Evolutionary conservation across 371 early-diverging fungal species (phyloP).

Genomic region (Mucor indicus): DNA sequence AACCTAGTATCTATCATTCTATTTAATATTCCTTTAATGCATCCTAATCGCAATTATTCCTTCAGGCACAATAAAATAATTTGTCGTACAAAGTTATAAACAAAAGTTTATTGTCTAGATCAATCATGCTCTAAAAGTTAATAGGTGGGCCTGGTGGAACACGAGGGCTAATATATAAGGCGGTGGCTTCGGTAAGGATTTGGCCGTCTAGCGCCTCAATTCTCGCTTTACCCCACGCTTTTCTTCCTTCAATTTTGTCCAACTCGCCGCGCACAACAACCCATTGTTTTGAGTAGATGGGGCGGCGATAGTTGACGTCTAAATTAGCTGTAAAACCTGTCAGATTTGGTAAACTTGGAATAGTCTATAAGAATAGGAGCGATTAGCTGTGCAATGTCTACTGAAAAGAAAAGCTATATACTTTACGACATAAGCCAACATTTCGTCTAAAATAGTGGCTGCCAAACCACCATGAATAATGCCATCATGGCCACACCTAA

Average conservation of each 20-base stretch:
- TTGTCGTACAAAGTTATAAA: too few species aligned
- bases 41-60: too few species aligned
- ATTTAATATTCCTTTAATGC: too few species aligned
- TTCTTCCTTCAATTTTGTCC: constrained; percentile 65
- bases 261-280: constrained; percentile 54
- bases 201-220: constrained; percentile 56
- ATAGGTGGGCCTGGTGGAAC: too few species aligned
- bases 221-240: constrained; percentile 66
- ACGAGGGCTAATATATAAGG: constrained; percentile 66
- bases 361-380: constrained; percentile 26
- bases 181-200: constrained; percentile 38
- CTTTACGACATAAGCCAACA: constrained; percentile 49
- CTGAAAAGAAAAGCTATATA: too few species aligned
- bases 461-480: constrained; percentile 72
- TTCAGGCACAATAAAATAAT: too few species aligned
- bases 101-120: too few species aligned
- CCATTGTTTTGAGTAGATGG: constrained; percentile 62
- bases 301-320: constrained; percentile 67
- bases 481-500: constrained; percentile 59
- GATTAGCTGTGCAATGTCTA: not conserved
- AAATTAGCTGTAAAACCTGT: constrained; percentile 77
- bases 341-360: constrained; percentile 60
- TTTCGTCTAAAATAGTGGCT: constrained; percentile 70
- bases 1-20: too few species aligned
- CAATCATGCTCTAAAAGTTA: too few species aligned